These are phyloP conservation scores for Hyparrhenia diplandra DNA, from an alignment of 176 grass and related monocot species.

Conservation along the genomic window DNA sequence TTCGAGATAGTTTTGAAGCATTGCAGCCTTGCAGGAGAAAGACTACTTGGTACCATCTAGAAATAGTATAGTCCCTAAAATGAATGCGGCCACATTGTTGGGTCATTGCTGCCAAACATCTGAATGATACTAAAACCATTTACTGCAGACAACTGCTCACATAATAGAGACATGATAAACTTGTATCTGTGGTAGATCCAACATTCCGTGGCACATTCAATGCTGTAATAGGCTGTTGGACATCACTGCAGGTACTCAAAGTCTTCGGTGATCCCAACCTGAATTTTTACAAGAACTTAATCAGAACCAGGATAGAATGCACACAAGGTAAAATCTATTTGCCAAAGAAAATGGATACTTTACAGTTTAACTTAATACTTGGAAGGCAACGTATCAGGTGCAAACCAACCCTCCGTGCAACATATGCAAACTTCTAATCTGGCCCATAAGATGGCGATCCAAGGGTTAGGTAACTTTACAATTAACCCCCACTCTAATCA, in stretches of 20 bases:
- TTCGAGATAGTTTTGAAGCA: not conserved
- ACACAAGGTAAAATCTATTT: not conserved
- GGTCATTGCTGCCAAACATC: not conserved
- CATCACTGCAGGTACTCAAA: slow-evolving; percentile 76
- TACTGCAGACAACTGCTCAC: not conserved
- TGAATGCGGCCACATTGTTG: not conserved
- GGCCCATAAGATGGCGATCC: too few relatives aligned
- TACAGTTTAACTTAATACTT: not conserved
- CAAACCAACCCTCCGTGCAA: too few relatives aligned
- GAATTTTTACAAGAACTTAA: slow-evolving; percentile 15
- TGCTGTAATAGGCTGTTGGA: not conserved
- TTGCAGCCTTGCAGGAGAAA: not conserved
- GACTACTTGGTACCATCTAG: not conserved
- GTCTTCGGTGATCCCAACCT: slow-evolving; percentile 89
- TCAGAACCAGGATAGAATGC: not conserved
- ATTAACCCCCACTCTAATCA: too few relatives aligned
- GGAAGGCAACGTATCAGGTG: too few relatives aligned
- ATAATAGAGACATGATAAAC: not conserved
- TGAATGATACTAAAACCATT: not conserved
- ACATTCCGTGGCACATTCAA: not conserved
- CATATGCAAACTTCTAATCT: too few relatives aligned
- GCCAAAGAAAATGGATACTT: not conserved
- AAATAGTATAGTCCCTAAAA: not conserved
- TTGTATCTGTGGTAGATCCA: not conserved
- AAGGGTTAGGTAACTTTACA: too few relatives aligned